These are phyloP conservation scores for Stevia rebaudiana DNA, from an alignment of 140 eudicot genomes.

Conservation along the genomic window DNA sequence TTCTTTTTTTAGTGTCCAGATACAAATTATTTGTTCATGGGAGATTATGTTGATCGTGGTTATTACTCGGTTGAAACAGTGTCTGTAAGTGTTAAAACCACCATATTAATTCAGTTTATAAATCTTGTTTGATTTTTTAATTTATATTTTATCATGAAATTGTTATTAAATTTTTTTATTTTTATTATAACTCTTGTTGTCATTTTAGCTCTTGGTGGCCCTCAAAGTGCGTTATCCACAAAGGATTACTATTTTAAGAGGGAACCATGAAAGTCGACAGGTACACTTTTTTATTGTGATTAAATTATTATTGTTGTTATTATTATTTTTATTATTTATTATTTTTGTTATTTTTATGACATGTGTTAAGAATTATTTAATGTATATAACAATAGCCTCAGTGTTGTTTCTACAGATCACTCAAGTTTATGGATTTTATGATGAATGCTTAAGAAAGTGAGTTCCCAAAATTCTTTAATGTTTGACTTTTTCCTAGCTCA, in stretches of 20 bases:
- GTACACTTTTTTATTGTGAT: not conserved
- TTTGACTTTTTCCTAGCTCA: not conserved
- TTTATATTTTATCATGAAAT: not conserved
- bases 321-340: not conserved
- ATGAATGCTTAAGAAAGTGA: conserved; percentile 96
- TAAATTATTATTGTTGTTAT: not conserved
- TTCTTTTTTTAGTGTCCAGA: conserved; percentile 31
- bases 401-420: conserved; percentile 65
- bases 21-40: conserved; percentile 91
- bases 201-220: conserved; percentile 83
- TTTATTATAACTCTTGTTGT: conserved; percentile 1
- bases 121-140: not conserved
- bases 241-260: conserved; percentile 83
- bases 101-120: not conserved
- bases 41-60: conserved; percentile 97
- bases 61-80: conserved; percentile 95
- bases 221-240: conserved; percentile 92
- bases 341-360: not conserved
- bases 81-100: conserved; percentile 47
- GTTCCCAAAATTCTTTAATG: conserved; percentile 28
- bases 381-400: not conserved
- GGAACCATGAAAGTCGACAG: too few species aligned
- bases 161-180: not conserved
- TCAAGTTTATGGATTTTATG: too few species aligned
- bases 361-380: not conserved